Conservation (phyloP, 2,329 filamentous ascomycete genomes). For the Aspergillus jensenii region DNA sequence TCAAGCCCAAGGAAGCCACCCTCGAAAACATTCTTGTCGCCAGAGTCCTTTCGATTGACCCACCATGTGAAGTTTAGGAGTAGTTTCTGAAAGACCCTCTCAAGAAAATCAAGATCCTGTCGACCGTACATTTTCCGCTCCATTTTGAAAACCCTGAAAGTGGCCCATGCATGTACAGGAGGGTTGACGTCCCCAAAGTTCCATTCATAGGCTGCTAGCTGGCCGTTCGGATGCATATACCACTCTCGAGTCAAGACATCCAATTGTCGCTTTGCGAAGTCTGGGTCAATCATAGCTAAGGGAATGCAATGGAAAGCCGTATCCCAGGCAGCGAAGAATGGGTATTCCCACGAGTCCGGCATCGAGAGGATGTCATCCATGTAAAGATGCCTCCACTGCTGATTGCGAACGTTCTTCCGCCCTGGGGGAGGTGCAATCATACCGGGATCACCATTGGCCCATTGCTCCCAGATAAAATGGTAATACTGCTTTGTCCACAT, state of each 20-base stretch:
- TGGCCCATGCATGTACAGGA: conserved; percentile 93
- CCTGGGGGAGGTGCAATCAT: conserved; percentile 82
- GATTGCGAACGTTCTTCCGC: conserved; percentile 79
- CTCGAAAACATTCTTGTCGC: conserved; percentile 97
- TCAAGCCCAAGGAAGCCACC: conserved; percentile 93
- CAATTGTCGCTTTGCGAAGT: conserved; percentile 97
- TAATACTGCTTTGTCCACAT: conserved; percentile 99
- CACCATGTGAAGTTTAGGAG: conserved; percentile 98
- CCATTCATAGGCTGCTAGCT: conserved; percentile 92
- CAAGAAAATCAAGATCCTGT: conserved; percentile 91
- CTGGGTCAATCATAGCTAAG: conserved; percentile 93
- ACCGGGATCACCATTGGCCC: conserved; percentile 89
- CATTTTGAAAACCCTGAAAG: conserved; percentile 96
- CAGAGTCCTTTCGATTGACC: conserved; percentile 93
- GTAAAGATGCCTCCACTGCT: conserved; percentile 91
- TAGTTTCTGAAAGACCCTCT: conserved; percentile 94
- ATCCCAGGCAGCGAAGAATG: conserved; percentile 97
- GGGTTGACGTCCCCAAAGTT: conserved; percentile 98
- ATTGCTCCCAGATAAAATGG: conserved; percentile 95
- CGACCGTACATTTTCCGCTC: conserved; percentile 95
- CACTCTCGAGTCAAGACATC: conserved; percentile 95
- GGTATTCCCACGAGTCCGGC: conserved; percentile 98
- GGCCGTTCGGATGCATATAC: conserved; percentile 98
- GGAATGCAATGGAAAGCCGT: conserved; percentile 96
- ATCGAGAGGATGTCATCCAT: conserved; percentile 94